Evolutionary conservation across 345 rosid species (phyloP).

Genomic region (Lepidium didymum): DNA sequence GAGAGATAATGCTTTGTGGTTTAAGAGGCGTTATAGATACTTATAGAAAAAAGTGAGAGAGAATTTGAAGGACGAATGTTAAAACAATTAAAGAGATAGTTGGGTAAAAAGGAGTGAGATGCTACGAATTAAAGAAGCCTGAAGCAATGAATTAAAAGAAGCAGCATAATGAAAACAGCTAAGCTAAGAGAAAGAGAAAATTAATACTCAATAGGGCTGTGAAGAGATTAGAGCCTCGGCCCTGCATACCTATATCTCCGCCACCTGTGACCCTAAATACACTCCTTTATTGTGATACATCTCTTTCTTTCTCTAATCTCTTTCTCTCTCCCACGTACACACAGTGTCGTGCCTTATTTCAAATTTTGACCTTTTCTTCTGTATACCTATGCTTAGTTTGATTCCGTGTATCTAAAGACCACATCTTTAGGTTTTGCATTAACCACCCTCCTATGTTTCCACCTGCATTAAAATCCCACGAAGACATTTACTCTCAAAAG

Average conservation of each 20-base stretch:
- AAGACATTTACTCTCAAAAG: conserved; percentile 17
- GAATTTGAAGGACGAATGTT: neutral
- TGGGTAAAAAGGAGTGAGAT: conserved; percentile 14
- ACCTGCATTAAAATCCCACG: conserved; percentile 20
- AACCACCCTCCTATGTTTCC: conserved; percentile 4
- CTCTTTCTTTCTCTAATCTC: conserved; percentile 13
- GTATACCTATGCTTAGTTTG: conserved; percentile 9
- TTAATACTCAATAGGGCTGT: conserved; percentile 31
- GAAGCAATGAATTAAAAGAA: conserved; percentile 31
- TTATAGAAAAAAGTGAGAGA: conserved; percentile 18
- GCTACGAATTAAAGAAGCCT: conserved; percentile 23
- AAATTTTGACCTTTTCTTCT: conserved; percentile 16
- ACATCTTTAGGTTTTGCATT: conserved; percentile 19
- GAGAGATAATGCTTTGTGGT: conserved; percentile 1
- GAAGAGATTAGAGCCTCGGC: conserved; percentile 37
- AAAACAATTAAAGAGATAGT: conserved; percentile 16
- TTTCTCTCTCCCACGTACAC: conserved; percentile 10
- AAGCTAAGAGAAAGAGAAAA: conserved; percentile 29
- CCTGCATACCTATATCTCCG: conserved; percentile 30
- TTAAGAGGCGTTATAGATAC: neutral
- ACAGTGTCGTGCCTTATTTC: conserved; percentile 17
- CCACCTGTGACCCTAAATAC: conserved; percentile 35
- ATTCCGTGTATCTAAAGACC: conserved; percentile 3
- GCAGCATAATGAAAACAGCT: conserved; percentile 39
- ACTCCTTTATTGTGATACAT: conserved; percentile 30